A percentile compares a stretch with the other conserved stretches of the same genome.
These are phyloP conservation scores for Blepharisma japonicum DNA, from an alignment of 73 alveolate genomes.

Conservation along the genomic window DNA sequence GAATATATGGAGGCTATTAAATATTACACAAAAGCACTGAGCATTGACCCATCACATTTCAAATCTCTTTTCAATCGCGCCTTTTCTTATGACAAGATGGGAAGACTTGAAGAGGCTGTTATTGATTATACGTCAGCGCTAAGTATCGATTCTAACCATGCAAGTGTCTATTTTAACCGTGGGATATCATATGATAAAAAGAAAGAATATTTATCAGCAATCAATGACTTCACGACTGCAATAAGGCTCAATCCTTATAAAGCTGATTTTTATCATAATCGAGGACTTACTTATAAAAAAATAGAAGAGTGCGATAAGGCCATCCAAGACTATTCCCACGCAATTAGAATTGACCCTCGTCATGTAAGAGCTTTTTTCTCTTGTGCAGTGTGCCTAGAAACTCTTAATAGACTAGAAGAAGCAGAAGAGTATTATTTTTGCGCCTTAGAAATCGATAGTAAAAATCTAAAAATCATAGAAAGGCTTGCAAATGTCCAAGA, in stretches of 20 bases:
- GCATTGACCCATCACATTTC: constrained; percentile 72
- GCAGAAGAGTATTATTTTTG: constrained; percentile 83
- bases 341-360: constrained; percentile 87
- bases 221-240: constrained; percentile 68
- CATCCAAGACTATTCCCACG: constrained; percentile 77
- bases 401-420: constrained; percentile 80
- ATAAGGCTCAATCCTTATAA: constrained; percentile 55
- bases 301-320: constrained; percentile 91
- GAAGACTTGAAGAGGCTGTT: constrained; percentile 11
- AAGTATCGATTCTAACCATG: constrained; percentile 37
- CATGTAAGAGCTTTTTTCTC: constrained; percentile 84
- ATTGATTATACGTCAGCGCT: constrained; percentile 45
- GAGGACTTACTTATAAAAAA: constrained; percentile 62
- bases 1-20: constrained; percentile 75
- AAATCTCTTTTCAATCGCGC: constrained; percentile 95
- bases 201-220: constrained; percentile 67
- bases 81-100: constrained; percentile 8
- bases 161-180: constrained; percentile 51
- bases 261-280: constrained; percentile 29
- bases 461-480: constrained; percentile 89
- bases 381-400: constrained; percentile 48
- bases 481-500: constrained; percentile 94
- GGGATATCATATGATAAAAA: constrained; percentile 78
- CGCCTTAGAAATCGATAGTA: constrained; percentile 92
- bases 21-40: constrained; percentile 88